phyloP scores from a whole-genome alignment of 1,284 basidiomycete genomes.

The Irpex lacteus region DNA sequence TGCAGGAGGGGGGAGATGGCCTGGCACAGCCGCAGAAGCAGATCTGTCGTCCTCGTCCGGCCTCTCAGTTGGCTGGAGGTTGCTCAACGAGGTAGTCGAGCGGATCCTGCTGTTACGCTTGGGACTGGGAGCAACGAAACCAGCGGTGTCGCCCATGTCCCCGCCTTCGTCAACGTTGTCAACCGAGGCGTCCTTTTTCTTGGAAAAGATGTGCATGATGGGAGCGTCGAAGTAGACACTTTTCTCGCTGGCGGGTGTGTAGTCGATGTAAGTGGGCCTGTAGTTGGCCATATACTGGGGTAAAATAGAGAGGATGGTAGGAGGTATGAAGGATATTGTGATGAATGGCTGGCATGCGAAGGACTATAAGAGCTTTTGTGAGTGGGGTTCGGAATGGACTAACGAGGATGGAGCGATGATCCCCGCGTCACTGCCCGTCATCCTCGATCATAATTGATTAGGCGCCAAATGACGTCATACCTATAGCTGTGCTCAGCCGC shows the following conservation, averaged over 20 bases:
- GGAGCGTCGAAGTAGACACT: constrained; percentile 42
- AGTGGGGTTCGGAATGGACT: background rate
- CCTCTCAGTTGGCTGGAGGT: background rate
- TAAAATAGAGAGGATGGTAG: background rate
- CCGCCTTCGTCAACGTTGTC: background rate
- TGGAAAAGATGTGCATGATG: constrained; percentile 26
- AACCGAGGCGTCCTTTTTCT: constrained; percentile 3
- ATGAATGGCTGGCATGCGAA: background rate
- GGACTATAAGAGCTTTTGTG: background rate
- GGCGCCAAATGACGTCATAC: background rate
- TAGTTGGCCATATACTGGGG: constrained; percentile 1
- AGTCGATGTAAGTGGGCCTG: constrained; percentile 12
- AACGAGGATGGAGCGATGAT: constrained; percentile 2
- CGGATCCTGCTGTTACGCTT: background rate
- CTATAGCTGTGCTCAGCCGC: background rate
- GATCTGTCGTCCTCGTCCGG: background rate
- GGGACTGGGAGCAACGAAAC: constrained; percentile 11
- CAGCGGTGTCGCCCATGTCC: background rate
- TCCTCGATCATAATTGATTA: background rate
- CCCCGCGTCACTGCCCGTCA: constrained; percentile 1
- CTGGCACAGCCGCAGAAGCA: background rate
- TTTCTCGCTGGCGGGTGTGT: constrained; percentile 32
- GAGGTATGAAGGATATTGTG: background rate
- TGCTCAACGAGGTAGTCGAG: constrained; percentile 6
- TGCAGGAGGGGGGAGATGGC: background rate